These are phyloP conservation scores for Cyberlindnera maclurae DNA, from an alignment of 805 yeast species.

Conservation along the genomic window DNA sequence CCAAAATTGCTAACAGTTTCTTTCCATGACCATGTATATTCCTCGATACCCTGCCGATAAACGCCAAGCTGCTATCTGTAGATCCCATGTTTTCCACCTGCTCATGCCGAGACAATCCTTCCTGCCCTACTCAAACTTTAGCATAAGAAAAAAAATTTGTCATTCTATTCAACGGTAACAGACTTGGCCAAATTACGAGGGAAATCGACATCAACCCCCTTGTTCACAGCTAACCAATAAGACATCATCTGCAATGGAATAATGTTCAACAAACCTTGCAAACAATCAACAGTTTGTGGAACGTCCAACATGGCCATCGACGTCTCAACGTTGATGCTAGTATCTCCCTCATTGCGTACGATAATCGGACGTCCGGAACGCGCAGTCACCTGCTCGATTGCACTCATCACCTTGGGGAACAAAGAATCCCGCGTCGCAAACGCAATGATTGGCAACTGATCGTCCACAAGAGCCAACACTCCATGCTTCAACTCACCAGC, in stretches of 20 bases:
- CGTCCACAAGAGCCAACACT: slow-evolving; percentile 93
- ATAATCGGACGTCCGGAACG: slow-evolving; percentile 96
- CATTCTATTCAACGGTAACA: slow-evolving; percentile 84
- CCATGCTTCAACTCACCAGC: slow-evolving; percentile 99
- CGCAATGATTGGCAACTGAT: slow-evolving; percentile 86
- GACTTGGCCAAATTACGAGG: slow-evolving; percentile 98
- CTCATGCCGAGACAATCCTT: no score
- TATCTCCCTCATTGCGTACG: slow-evolving; percentile 79
- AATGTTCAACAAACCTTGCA: slow-evolving; percentile 92
- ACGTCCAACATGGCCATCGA: slow-evolving; percentile 74
- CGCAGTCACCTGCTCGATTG: slow-evolving; percentile 94
- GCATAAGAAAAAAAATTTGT: no score
- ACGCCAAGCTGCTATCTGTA: no score
- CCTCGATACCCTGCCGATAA: no score
- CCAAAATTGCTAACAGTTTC: no score
- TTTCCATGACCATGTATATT: no score
- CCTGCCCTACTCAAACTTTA: no score
- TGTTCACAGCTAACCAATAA: slow-evolving; percentile 92
- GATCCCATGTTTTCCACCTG: no score
- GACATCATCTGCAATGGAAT: slow-evolving; percentile 93
- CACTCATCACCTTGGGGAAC: slow-evolving; percentile 92
- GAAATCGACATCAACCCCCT: slow-evolving; percentile 96
- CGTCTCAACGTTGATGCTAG: slow-evolving; percentile 47
- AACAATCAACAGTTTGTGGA: slow-evolving; percentile 93
- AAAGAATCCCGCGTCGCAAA: slow-evolving; percentile 94